Evolutionary conservation across 2,329 filamentous ascomycete species (phyloP), one percentile per base, ranked within the genome.

Genomic region (Cladosporium sp.): DNA sequence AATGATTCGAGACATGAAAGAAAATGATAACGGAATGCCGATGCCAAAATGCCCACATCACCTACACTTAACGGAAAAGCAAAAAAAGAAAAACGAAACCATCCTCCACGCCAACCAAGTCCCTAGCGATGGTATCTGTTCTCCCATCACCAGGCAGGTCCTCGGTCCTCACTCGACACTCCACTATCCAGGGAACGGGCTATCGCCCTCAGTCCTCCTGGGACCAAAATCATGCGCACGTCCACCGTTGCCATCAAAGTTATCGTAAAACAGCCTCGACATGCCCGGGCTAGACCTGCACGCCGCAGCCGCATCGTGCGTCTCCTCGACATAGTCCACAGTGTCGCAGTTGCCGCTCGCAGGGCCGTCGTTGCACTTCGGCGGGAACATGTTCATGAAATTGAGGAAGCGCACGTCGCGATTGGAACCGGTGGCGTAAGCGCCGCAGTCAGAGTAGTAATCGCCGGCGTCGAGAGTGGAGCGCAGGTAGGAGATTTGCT

Each of bases 341-440:
- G 75, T 77, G 32, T 74, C 69, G 66, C 73, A 75, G 58, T 72
- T 70, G 21, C 66, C 64, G 2, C 64, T 66, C 1, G 66, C 23
- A 5, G 73, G 66, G 3, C 30, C 54, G 21, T 70, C 69, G n/a
- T 61, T 64, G 54, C 75, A 76, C 25, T 67, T 67, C 5, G 74
- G 70, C 18, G 74, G 71, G 54, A 76, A 76, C 2, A 62, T 66
- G 39, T 73, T 69, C 68, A 76, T 76, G 65, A 74, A 77, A 69
- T 74, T 74, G 69, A 76, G 74, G 67, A 77, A 76, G 4, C 76
- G 73, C 64, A 76, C 75, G 65, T 77, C 71, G 18, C 76, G 73
- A 43, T 77, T 72, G 21, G 58, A 54, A 14, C 76, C 76, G 7
- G 72, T 72, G 1, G 73, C 71, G 48, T 63, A 67, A 8, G 76